Evolutionary conservation across 371 early-diverging fungal genomes (phyloP), one percentile per base, ranked within the genome.

Genomic region (Rozella allomycis): DNA sequence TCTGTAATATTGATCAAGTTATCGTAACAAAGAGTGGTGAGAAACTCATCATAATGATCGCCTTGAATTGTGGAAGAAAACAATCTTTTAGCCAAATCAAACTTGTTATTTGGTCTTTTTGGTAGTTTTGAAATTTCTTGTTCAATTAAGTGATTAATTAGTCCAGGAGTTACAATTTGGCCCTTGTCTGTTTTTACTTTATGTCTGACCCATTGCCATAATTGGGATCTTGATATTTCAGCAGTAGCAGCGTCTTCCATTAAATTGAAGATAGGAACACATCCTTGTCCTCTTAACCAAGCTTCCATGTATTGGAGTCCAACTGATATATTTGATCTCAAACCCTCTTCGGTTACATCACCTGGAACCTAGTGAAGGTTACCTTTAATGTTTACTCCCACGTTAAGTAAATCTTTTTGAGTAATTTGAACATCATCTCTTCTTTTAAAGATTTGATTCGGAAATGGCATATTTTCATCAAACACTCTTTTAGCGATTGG

Each of bases 181-280:
- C 90, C 88, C 20, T 84, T 79, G 23, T 57, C 53, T 9, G 86
- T 88, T 45, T 53, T 60, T 22, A 73, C 66, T n/a, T 58, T 45
- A 50, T 91, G 90, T 46, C 68, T 70, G 19, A 80, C 81, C 93
- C 93, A 91, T 60, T 87, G 88, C 75, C 76, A 88, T 11, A 91
- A 55, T 58, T 91, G 93, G 14, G 84, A 78, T 26, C 93, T 74
- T 4, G 86, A 80, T 43, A 93, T 93, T 60, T 93, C 94, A 22
- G 88, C 90, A 0, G 94, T 93, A 18, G 94, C 88, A 3, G 88
- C 88, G 35, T 87, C 88, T 58, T 87, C 88, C 88, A 87, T 85
- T 30, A 87, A 56, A 61, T 85, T 75, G 65, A 82, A 74, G 52
- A 93, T 85, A 22, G 94, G 94, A 11, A 93, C 90, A 50, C 90